Evolutionary conservation across 805 yeast species (phyloP).

Genomic region (Nadsonia fulvescens): DNA sequence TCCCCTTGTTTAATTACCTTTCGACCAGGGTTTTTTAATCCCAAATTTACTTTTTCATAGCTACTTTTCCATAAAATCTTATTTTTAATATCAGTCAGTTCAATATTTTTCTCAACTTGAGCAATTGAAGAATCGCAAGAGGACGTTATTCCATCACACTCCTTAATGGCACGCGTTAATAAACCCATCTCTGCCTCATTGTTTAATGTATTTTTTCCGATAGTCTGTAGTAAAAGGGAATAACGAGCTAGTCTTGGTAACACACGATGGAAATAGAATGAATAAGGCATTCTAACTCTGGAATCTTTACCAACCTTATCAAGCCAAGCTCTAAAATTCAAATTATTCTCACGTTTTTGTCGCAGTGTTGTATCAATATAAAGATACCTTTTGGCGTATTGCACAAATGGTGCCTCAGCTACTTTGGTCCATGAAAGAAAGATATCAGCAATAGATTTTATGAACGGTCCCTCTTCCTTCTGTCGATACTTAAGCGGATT

Average conservation of each 20-base stretch:
- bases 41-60: conserved; percentile 29
- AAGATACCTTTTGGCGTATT: conserved; percentile 32
- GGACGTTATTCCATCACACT: conserved; percentile 34
- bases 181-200: conserved; percentile 34
- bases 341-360: conserved; percentile 21
- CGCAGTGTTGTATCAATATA: conserved; percentile 26
- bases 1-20: conserved; percentile 40
- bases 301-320: conserved; percentile 31
- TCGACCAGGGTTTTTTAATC: conserved; percentile 35
- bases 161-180: conserved; percentile 34
- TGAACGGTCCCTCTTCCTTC: conserved; percentile 45
- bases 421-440: conserved; percentile 45
- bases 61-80: conserved; percentile 35
- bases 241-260: conserved; percentile 37
- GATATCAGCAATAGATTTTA: conserved; percentile 44
- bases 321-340: conserved; percentile 41
- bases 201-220: conserved; percentile 30
- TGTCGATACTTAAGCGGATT: conserved; percentile 42
- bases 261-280: conserved; percentile 37
- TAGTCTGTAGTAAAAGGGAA: conserved; percentile 44
- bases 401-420: conserved; percentile 35
- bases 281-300: conserved; percentile 20
- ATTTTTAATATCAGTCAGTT: conserved; percentile 32
- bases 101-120: conserved; percentile 38
- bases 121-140: conserved; percentile 47